Conservation (phyloP, 306 rosid genomes). For the Citrullus amarus region DNA sequence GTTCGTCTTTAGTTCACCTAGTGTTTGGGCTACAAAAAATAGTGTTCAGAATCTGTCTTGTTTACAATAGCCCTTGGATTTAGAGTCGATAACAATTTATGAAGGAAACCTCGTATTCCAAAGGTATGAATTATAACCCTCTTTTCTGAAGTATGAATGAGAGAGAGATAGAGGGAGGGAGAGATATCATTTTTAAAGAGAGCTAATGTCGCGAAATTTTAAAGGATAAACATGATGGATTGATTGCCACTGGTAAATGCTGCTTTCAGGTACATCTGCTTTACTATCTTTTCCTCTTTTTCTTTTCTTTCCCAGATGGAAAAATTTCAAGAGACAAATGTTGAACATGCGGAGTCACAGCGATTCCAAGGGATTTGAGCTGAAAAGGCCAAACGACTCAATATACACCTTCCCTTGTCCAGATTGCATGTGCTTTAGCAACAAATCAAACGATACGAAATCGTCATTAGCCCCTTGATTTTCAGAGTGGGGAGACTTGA, state of each 20-base stretch:
- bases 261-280: background rate
- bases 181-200: background rate
- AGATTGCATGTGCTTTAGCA: slow-evolving; percentile 82
- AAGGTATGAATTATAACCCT: background rate
- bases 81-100: background rate
- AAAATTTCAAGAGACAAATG: slow-evolving; percentile 75
- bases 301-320: slow-evolving; percentile 58
- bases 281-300: slow-evolving; percentile 4
- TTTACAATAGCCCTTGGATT: background rate
- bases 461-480: slow-evolving; percentile 42
- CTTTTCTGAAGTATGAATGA: background rate
- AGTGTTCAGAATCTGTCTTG: background rate
- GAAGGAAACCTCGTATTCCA: background rate
- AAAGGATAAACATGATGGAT: background rate
- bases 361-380: slow-evolving; percentile 84
- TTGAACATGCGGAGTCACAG: slow-evolving; percentile 72
- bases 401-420: slow-evolving; percentile 96
- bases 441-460: slow-evolving; percentile 48
- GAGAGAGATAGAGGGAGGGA: background rate
- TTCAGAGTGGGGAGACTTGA: slow-evolving; percentile 9
- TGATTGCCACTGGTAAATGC: background rate
- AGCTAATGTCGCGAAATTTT: background rate
- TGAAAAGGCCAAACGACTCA: slow-evolving; percentile 82
- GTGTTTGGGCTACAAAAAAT: background rate
- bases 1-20: background rate